phyloP scores from a whole-genome alignment of 257 asterid species.

The Penstemon davidsonii region DNA sequence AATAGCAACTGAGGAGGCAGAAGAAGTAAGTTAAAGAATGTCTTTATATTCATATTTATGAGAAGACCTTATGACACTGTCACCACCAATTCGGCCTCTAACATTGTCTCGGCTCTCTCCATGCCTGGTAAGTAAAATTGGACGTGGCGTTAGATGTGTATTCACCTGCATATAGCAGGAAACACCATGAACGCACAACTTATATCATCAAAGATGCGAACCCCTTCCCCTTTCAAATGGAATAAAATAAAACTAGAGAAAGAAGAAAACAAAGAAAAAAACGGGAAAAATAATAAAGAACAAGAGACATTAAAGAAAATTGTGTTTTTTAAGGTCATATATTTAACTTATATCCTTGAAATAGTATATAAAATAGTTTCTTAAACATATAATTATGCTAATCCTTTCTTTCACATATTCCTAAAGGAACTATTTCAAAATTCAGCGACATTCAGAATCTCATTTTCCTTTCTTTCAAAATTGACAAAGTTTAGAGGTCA shows the following conservation, averaged over 20 bases:
- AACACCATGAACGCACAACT: conserved; percentile 18
- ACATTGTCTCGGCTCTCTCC: conserved; percentile 97
- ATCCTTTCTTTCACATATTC: not conserved
- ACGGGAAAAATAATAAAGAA: not conserved
- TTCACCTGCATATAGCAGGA: conserved; percentile 65
- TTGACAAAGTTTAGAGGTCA: conserved; percentile 7
- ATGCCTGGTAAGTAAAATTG: conserved; percentile 95
- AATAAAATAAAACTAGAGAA: not conserved
- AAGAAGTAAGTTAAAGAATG: too few species aligned
- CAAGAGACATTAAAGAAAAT: too few species aligned
- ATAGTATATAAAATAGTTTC: conserved; percentile 1
- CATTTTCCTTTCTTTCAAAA: conserved; percentile 1
- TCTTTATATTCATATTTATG: not conserved
- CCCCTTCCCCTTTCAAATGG: not conserved
- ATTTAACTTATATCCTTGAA: not conserved
- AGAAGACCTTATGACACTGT: conserved; percentile 78
- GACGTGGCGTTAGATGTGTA: conserved; percentile 97
- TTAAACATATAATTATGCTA: not conserved
- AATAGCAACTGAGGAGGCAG: too few species aligned
- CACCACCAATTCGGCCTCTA: conserved; percentile 98
- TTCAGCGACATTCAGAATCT: not conserved
- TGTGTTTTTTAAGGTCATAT: not conserved
- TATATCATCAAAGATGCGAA: not conserved
- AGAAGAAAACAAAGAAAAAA: not conserved
- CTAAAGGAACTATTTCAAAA: not conserved